phyloP scores from a whole-genome alignment of 2,329 filamentous ascomycete genomes.

The Colletotrichum shisoi region DNA sequence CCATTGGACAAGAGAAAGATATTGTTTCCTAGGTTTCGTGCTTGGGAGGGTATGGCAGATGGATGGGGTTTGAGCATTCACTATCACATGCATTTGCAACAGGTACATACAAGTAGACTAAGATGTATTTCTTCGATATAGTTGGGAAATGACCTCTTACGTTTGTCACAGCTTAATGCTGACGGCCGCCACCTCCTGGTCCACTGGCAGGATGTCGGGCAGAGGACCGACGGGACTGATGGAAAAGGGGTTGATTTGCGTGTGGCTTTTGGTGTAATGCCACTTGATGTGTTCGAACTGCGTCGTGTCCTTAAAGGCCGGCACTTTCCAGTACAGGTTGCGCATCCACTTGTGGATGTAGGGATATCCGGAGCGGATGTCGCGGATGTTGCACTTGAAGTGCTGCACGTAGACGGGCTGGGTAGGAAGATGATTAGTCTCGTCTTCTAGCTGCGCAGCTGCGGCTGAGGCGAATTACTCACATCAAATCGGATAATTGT shows the following conservation, averaged over 20 bases:
- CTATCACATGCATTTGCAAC: neutral
- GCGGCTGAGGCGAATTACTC: slow-evolving; percentile 40
- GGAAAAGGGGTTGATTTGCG: slow-evolving; percentile 70
- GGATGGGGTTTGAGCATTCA: slow-evolving; percentile 2
- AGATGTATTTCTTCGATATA: neutral
- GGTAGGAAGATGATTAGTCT: slow-evolving; percentile 9
- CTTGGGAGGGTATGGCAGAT: slow-evolving; percentile 4
- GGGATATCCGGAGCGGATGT: slow-evolving; percentile 86
- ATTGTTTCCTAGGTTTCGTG: neutral
- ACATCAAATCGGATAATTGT: slow-evolving; percentile 77
- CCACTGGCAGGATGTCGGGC: slow-evolving; percentile 79
- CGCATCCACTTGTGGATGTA: slow-evolving; percentile 81
- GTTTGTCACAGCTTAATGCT: slow-evolving; percentile 32
- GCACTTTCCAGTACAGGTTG: slow-evolving; percentile 81
- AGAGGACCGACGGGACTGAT: slow-evolving; percentile 88
- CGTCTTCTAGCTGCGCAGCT: neutral
- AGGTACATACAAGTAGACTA: slow-evolving; percentile 7
- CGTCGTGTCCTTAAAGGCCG: slow-evolving; percentile 82
- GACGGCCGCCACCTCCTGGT: slow-evolving; percentile 76
- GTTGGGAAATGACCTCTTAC: neutral
- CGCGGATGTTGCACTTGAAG: slow-evolving; percentile 85
- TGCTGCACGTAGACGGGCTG: slow-evolving; percentile 81
- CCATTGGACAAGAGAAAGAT: neutral
- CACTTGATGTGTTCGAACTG: slow-evolving; percentile 96
- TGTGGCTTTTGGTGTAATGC: slow-evolving; percentile 69